A percentile compares a stretch with the other conserved stretches of the same genome.
Evolutionary conservation across 352 stramenopile genomes (phyloP).

Genomic region (Phytophthora quininea): DNA sequence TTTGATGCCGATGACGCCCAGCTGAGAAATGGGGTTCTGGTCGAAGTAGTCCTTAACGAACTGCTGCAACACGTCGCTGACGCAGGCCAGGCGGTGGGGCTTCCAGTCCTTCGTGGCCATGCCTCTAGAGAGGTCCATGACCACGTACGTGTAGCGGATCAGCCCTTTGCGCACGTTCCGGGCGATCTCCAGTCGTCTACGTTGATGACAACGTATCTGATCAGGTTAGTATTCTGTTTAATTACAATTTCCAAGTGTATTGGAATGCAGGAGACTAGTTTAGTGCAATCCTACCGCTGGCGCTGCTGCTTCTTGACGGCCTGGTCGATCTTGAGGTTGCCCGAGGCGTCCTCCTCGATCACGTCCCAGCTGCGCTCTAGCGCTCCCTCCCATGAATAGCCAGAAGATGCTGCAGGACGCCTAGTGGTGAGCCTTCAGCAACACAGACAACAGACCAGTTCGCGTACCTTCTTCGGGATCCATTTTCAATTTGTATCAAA

Average conservation of each 20-base stretch:
- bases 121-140: constrained; percentile 86
- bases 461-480: background rate
- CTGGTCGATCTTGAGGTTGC: constrained; percentile 80
- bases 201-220: background rate
- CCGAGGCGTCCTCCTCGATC: constrained; percentile 85
- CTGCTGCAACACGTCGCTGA: constrained; percentile 74
- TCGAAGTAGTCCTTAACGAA: constrained; percentile 94
- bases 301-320: constrained; percentile 70
- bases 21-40: constrained; percentile 94
- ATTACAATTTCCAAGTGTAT: constrained; percentile 1
- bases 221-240: constrained; percentile 5
- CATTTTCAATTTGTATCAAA: background rate
- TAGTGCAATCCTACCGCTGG: constrained; percentile 54
- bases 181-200: constrained; percentile 77
- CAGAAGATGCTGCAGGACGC: constrained; percentile 31
- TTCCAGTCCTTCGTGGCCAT: constrained; percentile 91
- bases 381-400: constrained; percentile 86
- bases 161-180: constrained; percentile 85
- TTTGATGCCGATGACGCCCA: constrained; percentile 91
- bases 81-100: constrained; percentile 73
- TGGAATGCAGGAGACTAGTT: background rate
- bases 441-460: background rate
- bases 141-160: constrained; percentile 87
- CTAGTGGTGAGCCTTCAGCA: background rate
- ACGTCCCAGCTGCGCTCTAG: constrained; percentile 88